Evolutionary conservation across 2,329 filamentous ascomycete species (phyloP).

Genomic region (Trichoderma sp.): DNA sequence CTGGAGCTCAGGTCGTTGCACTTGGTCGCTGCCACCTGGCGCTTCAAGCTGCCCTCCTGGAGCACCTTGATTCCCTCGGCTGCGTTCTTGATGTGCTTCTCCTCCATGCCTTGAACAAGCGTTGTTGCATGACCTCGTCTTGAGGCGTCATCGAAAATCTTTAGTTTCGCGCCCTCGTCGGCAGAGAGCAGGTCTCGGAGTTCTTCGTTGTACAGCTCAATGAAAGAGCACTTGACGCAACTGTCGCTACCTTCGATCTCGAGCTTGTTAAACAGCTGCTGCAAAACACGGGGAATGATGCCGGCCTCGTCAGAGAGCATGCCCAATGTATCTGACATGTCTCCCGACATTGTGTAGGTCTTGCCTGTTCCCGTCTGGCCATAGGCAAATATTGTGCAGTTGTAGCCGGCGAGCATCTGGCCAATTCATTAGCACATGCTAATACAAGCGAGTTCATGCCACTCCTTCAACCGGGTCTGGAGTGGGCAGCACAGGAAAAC

Average conservation of each 20-base stretch:
- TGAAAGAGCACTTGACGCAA: constrained; percentile 96
- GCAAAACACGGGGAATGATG: constrained; percentile 88
- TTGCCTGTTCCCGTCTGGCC: constrained; percentile 98
- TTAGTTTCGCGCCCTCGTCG: constrained; percentile 82
- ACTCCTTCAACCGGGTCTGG: too few relatives aligned
- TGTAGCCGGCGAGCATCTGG: constrained; percentile 89
- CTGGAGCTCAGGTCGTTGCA: constrained; percentile 97
- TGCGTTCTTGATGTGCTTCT: constrained; percentile 84
- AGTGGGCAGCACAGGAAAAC: constrained; percentile 22
- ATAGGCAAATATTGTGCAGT: constrained; percentile 98
- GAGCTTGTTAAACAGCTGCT: constrained; percentile 82
- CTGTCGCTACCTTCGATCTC: constrained; percentile 75
- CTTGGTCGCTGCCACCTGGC: constrained; percentile 98
- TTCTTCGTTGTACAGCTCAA: constrained; percentile 98
- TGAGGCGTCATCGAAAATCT: constrained; percentile 89
- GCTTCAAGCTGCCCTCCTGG: constrained; percentile 83
- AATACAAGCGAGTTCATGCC: not conserved
- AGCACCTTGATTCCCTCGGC: constrained; percentile 83
- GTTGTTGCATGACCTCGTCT: constrained; percentile 83
- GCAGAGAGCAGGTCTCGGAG: constrained; percentile 80
- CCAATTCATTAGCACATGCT: constrained; percentile 10
- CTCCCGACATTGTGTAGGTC: constrained; percentile 98
- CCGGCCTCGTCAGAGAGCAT: constrained; percentile 88
- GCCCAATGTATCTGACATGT: constrained; percentile 84
- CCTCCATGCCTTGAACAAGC: constrained; percentile 95